These are phyloP conservation scores for Schoenoplectus tabernaemontani DNA, from an alignment of 202 grass and related monocot species.

Conservation along the genomic window DNA sequence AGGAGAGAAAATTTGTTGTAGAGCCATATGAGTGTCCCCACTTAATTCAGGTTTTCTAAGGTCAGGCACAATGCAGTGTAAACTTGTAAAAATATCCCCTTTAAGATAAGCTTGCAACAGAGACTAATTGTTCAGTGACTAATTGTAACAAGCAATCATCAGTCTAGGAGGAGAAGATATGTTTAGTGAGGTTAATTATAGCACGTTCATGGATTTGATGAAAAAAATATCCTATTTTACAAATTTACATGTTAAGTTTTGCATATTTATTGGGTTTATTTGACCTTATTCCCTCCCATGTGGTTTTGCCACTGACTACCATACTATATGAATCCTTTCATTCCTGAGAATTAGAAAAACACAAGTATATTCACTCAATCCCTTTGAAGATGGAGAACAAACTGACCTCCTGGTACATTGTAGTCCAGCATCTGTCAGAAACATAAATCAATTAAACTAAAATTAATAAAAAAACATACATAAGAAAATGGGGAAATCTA, in stretches of 20 bases:
- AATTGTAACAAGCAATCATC: neutral
- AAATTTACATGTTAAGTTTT: neutral
- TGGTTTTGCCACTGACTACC: neutral
- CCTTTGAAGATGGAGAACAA: neutral
- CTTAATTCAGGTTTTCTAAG: neutral
- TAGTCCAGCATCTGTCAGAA: slow-evolving; percentile 84
- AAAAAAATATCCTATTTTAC: neutral
- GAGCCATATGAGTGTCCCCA: too few relatives aligned
- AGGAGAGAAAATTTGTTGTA: neutral
- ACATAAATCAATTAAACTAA: slow-evolving; percentile 27
- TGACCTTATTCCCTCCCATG: neutral
- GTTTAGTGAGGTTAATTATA: neutral
- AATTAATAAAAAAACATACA: neutral
- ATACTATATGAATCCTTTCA: neutral
- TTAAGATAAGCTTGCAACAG: neutral
- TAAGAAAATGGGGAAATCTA: neutral
- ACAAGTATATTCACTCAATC: neutral
- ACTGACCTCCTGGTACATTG: slow-evolving; percentile 87
- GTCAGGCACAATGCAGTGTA: neutral
- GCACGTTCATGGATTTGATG: neutral
- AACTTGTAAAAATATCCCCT: neutral
- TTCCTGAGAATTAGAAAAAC: neutral
- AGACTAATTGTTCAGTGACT: too few relatives aligned
- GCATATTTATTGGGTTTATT: neutral
- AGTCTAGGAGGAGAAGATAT: neutral